Conservation (phyloP, 257 asterid genomes). For the Forsythia viridissima region DNA sequence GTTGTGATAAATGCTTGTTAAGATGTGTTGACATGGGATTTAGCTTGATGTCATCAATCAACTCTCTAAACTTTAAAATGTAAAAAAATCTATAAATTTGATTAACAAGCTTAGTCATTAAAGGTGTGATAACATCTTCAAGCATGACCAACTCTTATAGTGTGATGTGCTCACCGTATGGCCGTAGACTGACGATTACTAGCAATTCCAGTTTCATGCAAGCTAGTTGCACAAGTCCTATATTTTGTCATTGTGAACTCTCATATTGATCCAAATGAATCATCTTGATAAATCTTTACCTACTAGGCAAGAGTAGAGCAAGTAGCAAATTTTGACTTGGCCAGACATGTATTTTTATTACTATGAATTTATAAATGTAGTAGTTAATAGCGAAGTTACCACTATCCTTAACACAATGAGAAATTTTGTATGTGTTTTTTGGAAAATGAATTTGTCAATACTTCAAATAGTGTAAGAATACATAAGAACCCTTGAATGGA, state of each 20-base stretch:
- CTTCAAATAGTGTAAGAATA: no score
- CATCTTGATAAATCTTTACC: no score
- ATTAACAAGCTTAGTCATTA: no score
- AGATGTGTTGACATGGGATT: not conserved
- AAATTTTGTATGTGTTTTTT: no score
- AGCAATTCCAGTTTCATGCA: not conserved
- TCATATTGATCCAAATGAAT: not conserved
- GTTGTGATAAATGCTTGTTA: no score
- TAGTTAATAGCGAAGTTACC: not conserved
- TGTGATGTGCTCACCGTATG: no score
- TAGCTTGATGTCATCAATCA: not conserved
- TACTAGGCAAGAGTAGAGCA: not conserved
- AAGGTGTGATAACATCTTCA: no score
- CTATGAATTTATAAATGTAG: no score
- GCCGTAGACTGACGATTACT: no score
- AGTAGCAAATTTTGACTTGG: not conserved
- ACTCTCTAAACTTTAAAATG: not conserved
- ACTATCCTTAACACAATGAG: not conserved
- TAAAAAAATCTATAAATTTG: no score
- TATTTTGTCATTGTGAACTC: not conserved
- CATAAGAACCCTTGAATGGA: not conserved
- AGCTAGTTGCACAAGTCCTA: not conserved
- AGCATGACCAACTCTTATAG: not conserved
- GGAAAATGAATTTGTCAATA: no score
- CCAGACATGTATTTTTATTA: no score